These are phyloP conservation scores for Hagleromyces aurorensis DNA, from an alignment of 805 yeast species.

Conservation along the genomic window DNA sequence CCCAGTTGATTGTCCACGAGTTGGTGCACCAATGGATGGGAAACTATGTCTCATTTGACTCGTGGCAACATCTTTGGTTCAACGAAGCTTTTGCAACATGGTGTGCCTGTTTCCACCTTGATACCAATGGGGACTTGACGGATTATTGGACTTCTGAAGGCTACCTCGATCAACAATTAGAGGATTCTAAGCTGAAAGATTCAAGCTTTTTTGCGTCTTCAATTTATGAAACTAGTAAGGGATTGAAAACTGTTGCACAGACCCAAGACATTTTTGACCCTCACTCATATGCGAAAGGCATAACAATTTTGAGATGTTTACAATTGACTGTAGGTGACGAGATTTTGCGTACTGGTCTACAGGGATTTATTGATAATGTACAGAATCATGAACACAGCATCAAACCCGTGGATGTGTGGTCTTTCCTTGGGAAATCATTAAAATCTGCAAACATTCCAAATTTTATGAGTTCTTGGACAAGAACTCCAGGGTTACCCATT, in stretches of 20 bases:
- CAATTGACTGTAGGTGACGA: conserved; percentile 19
- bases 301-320: conserved; percentile 24
- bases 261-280: conserved; percentile 28
- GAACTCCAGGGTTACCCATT: conserved; percentile 52
- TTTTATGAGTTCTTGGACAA: conserved; percentile 46
- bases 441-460: conserved; percentile 23
- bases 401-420: conserved; percentile 30
- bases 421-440: conserved; percentile 14
- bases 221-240: conserved; percentile 11
- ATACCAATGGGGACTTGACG: conserved; percentile 18
- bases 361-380: conserved; percentile 11
- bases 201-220: conserved; percentile 9
- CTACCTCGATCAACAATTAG: conserved; percentile 18
- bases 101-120: conserved; percentile 45
- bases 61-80: conserved; percentile 65
- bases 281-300: conserved; percentile 29
- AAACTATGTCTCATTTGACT: conserved; percentile 54
- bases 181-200: conserved; percentile 13
- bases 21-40: conserved; percentile 79
- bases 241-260: conserved; percentile 7
- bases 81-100: conserved; percentile 76
- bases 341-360: conserved; percentile 16
- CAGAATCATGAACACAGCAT: conserved; percentile 13
- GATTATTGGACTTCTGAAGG: conserved; percentile 20
- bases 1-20: conserved; percentile 62